Evolutionary conservation across 768 basidiomycete genomes (phyloP).

Genomic region (Terana coerulea): DNA sequence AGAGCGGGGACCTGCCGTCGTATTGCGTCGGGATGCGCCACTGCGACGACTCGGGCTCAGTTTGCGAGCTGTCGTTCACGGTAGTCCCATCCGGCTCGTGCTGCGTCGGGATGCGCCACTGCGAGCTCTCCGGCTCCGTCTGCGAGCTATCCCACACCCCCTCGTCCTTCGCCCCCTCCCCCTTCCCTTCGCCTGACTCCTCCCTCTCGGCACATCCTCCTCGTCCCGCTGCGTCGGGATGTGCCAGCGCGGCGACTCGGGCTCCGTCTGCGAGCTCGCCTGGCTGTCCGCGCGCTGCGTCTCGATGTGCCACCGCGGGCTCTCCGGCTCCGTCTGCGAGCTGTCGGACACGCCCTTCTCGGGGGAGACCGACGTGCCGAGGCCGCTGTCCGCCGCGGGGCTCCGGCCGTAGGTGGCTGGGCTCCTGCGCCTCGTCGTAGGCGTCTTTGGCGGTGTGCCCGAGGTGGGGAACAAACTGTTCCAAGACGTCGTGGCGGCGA

Average conservation of each 20-base stretch:
- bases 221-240: background rate
- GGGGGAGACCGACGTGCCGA: background rate
- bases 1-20: too few species aligned
- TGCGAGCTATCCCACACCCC: background rate
- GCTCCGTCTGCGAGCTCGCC: background rate
- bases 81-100: background rate
- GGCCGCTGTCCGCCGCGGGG: background rate
- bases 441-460: background rate
- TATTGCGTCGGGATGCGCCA: conserved; percentile 3
- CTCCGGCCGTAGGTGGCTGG: too few species aligned
- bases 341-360: background rate
- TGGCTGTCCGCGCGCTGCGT: background rate
- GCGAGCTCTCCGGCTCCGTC: conserved; percentile 4
- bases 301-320: background rate
- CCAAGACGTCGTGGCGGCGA: too few species aligned
- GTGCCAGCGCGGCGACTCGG: background rate
- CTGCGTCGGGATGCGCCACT: conserved; percentile 1
- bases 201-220: too few species aligned
- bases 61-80: conserved; percentile 2
- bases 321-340: conserved; percentile 9
- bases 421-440: too few species aligned
- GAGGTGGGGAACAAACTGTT: too few species aligned
- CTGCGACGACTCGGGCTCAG: conserved; percentile 9
- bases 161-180: background rate
- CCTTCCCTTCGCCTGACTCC: too few species aligned